A percentile compares a stretch with the other conserved stretches of the same genome.
Evolutionary conservation across 75 land plant species (phyloP).

Genomic region (Cunninghamia lanceolata): DNA sequence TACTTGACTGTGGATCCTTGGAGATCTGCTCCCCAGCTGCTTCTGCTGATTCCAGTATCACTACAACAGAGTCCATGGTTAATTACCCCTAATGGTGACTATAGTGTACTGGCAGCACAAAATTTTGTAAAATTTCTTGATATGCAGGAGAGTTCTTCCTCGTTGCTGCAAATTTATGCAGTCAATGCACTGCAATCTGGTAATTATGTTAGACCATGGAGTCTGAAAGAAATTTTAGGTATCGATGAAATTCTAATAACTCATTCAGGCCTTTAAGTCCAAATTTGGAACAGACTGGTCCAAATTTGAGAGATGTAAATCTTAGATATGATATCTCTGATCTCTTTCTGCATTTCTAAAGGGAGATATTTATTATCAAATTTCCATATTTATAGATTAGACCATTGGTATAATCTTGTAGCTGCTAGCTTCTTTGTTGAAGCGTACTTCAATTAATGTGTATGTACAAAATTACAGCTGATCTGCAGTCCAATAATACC

Average conservation of each 20-base stretch:
- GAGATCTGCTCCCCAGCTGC: conserved; percentile 23
- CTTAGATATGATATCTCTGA: conserved; percentile 1
- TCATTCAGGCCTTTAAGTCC: neutral
- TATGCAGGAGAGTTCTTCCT: conserved; percentile 1
- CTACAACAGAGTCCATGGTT: neutral
- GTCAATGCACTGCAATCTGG: neutral
- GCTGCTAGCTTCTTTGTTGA: conserved; percentile 9
- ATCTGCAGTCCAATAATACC: neutral
- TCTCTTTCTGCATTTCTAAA: neutral
- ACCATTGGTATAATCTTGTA: conserved; percentile 6
- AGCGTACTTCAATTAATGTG: conserved; percentile 8
- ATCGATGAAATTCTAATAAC: conserved; percentile 1
- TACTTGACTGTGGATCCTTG: conserved; percentile 43
- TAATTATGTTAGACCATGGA: neutral
- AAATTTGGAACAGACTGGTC: neutral
- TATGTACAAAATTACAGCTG: conserved; percentile 3
- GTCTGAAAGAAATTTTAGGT: neutral
- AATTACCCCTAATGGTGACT: neutral
- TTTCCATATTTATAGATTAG: neutral
- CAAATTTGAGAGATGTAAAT: neutral
- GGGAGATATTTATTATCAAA: neutral
- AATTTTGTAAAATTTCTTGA: neutral
- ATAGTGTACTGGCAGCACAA: neutral
- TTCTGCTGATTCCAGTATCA: conserved; percentile 11
- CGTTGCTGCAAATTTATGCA: neutral